Evolutionary conservation across 2,329 filamentous ascomycete genomes (phyloP).

Genomic region (Pseudogymnoascus sp.): DNA sequence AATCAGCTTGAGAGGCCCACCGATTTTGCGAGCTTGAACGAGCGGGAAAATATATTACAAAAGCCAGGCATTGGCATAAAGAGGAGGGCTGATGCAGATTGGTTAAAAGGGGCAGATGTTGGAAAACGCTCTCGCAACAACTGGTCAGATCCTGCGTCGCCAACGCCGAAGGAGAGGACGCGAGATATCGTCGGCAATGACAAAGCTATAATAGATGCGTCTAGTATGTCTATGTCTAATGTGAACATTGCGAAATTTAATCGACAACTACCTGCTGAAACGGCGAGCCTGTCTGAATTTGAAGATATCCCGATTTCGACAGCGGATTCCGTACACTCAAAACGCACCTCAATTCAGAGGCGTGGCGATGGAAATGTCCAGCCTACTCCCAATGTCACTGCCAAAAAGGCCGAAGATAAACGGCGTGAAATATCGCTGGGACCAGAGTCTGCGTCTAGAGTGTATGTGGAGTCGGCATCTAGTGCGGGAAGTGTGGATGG

Average conservation of each 20-base stretch:
- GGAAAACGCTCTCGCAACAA: constrained; percentile 27
- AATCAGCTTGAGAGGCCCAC: not conserved
- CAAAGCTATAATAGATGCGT: not conserved
- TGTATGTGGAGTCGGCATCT: not conserved
- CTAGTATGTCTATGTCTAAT: not conserved
- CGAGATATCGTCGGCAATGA: not conserved
- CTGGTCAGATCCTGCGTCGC: constrained; percentile 20
- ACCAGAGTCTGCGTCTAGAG: not conserved
- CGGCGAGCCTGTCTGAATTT: not conserved
- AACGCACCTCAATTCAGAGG: not conserved
- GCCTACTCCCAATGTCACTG: not conserved
- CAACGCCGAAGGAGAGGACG: constrained; percentile 20
- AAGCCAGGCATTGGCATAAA: not conserved
- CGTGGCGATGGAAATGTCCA: not conserved
- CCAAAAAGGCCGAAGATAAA: not conserved
- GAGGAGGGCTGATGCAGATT: constrained; percentile 18
- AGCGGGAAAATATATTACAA: not conserved
- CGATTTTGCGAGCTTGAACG: not conserved
- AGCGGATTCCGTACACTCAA: not conserved
- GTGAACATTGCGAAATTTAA: not conserved
- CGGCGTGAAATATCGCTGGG: no score
- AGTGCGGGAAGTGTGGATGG: not conserved
- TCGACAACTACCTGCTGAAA: not conserved
- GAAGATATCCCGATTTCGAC: not conserved
- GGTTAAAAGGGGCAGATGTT: constrained; percentile 27